Percentiles rank a stretch among this genome's conserved stretches.
phyloP scores from a whole-genome alignment of 768 basidiomycete genomes.

The Mycena crocata region DNA sequence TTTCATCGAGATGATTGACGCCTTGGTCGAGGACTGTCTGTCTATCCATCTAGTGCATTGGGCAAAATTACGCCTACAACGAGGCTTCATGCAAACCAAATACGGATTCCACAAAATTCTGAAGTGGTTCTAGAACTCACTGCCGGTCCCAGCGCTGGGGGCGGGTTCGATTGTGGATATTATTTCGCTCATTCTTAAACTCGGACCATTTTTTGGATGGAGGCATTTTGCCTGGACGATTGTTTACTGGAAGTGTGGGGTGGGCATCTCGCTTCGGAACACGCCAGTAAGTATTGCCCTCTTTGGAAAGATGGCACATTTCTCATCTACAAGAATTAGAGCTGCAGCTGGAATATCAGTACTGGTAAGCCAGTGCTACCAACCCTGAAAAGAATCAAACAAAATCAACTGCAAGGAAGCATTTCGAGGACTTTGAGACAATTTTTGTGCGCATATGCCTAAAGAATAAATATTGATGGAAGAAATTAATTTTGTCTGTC shows the following conservation, averaged over 20 bases:
- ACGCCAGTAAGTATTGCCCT: neutral
- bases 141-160: neutral
- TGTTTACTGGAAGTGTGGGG: neutral
- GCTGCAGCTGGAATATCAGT: neutral
- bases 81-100: no score
- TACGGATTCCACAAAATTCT: neutral
- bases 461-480: no score
- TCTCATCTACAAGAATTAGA: neutral
- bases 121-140: neutral
- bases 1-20: constrained; percentile 10
- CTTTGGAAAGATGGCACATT: neutral
- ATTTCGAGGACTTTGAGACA: constrained; percentile 11
- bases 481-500: no score
- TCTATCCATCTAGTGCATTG: no score
- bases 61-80: no score
- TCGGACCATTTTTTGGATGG: constrained; percentile 3
- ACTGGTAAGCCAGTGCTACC: neutral
- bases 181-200: constrained; percentile 1
- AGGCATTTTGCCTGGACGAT: neutral
- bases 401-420: no score
- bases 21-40: neutral
- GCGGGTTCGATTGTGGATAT: neutral
- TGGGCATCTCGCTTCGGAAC: neutral
- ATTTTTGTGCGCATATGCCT: no score
- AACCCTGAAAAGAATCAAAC: no score